Conservation (phyloP, 108 stramenopile genomes). For the Conticribra weissflogii region DNA sequence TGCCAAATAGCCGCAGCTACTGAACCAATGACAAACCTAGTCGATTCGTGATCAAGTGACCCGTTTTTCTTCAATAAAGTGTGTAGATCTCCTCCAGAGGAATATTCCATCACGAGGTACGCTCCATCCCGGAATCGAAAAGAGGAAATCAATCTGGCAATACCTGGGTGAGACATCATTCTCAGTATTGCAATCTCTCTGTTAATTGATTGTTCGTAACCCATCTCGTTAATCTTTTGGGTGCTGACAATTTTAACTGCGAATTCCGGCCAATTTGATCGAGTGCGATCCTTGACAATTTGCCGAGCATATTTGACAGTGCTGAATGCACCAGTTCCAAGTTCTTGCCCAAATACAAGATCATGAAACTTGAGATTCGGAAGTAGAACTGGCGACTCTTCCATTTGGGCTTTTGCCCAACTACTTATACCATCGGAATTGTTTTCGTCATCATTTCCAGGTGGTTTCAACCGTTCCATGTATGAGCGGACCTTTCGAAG, state of each 20-base stretch:
- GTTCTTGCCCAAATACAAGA: slow-evolving; percentile 94
- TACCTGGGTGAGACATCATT: slow-evolving; percentile 87
- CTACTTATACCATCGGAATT: slow-evolving; percentile 54
- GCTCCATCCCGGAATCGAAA: slow-evolving; percentile 93
- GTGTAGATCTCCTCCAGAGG: slow-evolving; percentile 92
- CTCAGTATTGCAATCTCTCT: slow-evolving; percentile 92
- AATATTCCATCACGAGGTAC: slow-evolving; percentile 97
- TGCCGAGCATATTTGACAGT: slow-evolving; percentile 88
- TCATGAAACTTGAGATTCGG: slow-evolving; percentile 95
- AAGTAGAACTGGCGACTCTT: slow-evolving; percentile 81
- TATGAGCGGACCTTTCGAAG: slow-evolving; percentile 39
- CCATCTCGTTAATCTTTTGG: slow-evolving; percentile 76
- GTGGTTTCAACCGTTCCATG: slow-evolving; percentile 68
- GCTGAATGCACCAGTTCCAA: slow-evolving; percentile 93
- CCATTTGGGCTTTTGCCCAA: slow-evolving; percentile 83
- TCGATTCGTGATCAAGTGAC: slow-evolving; percentile 86
- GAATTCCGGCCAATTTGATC: slow-evolving; percentile 93
- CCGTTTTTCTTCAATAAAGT: slow-evolving; percentile 80
- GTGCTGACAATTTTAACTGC: slow-evolving; percentile 93
- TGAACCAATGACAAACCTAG: slow-evolving; percentile 91
- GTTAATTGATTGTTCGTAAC: slow-evolving; percentile 84
- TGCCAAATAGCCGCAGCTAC: slow-evolving; percentile 87
- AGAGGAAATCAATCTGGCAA: slow-evolving; percentile 89
- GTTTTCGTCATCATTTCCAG: slow-evolving; percentile 40
- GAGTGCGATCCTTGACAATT: slow-evolving; percentile 74